phyloP scores from a whole-genome alignment of 495 filamentous ascomycete species.

The Xanthoparmelia taractica region DNA sequence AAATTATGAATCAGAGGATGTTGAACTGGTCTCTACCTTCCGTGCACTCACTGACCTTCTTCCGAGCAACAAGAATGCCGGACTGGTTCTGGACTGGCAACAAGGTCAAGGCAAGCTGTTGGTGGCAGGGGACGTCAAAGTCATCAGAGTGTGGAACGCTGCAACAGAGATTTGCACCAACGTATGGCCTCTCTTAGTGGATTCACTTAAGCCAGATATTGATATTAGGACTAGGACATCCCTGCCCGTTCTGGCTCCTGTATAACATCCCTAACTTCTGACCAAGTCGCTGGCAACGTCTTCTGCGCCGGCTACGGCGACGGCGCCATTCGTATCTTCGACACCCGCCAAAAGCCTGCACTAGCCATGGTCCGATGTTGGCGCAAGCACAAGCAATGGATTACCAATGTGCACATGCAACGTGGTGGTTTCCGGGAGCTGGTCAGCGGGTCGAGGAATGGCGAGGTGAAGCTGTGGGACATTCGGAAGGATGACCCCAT shows the following conservation, averaged over 20 bases:
- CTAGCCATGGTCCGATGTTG: slow-evolving; percentile 89
- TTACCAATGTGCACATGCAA: slow-evolving; percentile 94
- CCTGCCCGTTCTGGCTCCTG: slow-evolving; percentile 91
- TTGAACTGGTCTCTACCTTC: slow-evolving; percentile 88
- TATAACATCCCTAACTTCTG: slow-evolving; percentile 89
- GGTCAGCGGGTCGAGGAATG: slow-evolving; percentile 76
- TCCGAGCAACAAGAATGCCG: slow-evolving; percentile 84
- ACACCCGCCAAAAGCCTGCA: slow-evolving; percentile 71
- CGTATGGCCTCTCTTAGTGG: slow-evolving; percentile 33
- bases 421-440: slow-evolving; percentile 88
- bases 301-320: slow-evolving; percentile 96
- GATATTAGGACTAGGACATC: slow-evolving; percentile 55
- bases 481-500: slow-evolving; percentile 74
- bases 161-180: slow-evolving; percentile 84
- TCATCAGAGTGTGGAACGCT: slow-evolving; percentile 93
- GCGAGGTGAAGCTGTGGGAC: slow-evolving; percentile 94
- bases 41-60: slow-evolving; percentile 87
- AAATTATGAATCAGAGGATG: slow-evolving; percentile 64
- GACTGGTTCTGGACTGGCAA: slow-evolving; percentile 96
- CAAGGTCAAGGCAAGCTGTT: slow-evolving; percentile 91
- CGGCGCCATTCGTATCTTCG: slow-evolving; percentile 91
- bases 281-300: slow-evolving; percentile 92
- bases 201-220: not conserved
- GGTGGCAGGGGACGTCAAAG: slow-evolving; percentile 91
- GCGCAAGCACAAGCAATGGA: slow-evolving; percentile 92